Evolutionary conservation across 495 filamentous ascomycete species (phyloP).

Genomic region (Oleoguttula mirabilis): DNA sequence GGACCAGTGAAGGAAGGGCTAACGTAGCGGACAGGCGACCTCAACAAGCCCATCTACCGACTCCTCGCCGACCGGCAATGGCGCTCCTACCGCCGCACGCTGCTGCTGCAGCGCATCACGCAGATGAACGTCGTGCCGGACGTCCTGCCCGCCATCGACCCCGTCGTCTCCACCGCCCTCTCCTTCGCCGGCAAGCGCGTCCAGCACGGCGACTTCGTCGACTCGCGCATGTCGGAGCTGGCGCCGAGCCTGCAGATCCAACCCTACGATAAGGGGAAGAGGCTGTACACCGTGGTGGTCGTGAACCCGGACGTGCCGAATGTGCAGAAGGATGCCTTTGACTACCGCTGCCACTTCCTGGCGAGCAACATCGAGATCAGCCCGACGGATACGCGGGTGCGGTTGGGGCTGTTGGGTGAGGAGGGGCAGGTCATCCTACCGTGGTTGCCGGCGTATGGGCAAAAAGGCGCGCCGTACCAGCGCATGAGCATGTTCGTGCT

Average conservation of each 20-base stretch:
- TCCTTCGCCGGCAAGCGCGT: constrained; percentile 58
- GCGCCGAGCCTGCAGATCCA: constrained; percentile 70
- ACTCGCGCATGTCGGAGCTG: constrained; percentile 53
- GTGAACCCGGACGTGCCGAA: constrained; percentile 87
- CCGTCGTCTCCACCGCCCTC: constrained; percentile 62
- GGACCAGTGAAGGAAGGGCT: no score
- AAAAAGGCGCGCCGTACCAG: constrained; percentile 87
- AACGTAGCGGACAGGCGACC: constrained; percentile 81
- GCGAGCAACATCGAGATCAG: constrained; percentile 55
- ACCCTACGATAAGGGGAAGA: constrained; percentile 66
- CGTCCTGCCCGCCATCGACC: constrained; percentile 73
- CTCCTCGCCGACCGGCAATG: constrained; percentile 79
- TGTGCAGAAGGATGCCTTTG: constrained; percentile 61
- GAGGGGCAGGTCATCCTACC: constrained; percentile 57
- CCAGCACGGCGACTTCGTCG: constrained; percentile 65
- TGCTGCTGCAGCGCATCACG: constrained; percentile 74
- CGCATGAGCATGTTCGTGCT: constrained; percentile 72
- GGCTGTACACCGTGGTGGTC: constrained; percentile 71
- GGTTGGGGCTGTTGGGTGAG: constrained; percentile 39
- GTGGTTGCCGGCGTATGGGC: constrained; percentile 74
- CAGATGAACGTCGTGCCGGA: constrained; percentile 91
- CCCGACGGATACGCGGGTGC: constrained; percentile 40
- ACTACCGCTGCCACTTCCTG: constrained; percentile 72
- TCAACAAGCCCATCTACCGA: constrained; percentile 94
- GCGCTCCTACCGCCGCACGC: constrained; percentile 60